Evolutionary conservation across 441 rosid genomes (phyloP).

Genomic region (Gossypium schwendimanii): DNA sequence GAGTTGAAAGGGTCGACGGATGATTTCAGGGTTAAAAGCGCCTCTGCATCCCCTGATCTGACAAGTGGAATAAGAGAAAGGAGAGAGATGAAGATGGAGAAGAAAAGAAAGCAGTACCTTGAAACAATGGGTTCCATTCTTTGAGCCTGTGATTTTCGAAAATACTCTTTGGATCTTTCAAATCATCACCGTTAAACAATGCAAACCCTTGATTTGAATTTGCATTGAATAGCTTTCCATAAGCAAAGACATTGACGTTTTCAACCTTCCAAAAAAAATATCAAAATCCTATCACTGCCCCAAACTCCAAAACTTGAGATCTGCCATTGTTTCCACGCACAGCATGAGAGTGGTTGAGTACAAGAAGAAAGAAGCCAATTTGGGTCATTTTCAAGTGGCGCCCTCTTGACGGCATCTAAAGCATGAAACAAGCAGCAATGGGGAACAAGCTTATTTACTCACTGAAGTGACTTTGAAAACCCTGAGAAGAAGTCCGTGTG

Average conservation of each 20-base stretch:
- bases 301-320: conserved; percentile 16
- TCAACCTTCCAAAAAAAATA: neutral
- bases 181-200: conserved; percentile 5
- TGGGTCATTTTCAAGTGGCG: conserved; percentile 2
- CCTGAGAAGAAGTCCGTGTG: neutral
- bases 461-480: neutral
- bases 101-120: conserved; percentile 22
- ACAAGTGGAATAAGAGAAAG: conserved; percentile 33
- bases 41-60: conserved; percentile 55
- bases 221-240: neutral
- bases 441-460: neutral
- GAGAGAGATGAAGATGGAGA: conserved; percentile 22
- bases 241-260: neutral
- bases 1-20: conserved; percentile 52
- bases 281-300: neutral
- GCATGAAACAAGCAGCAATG: neutral
- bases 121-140: conserved; percentile 26
- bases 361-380: neutral
- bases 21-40: conserved; percentile 60
- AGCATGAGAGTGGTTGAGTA: neutral
- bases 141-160: neutral
- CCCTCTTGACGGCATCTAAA: neutral
- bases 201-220: neutral
- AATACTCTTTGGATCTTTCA: neutral
- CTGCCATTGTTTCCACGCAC: conserved; percentile 10